phyloP scores from a whole-genome alignment of 306 rosid genomes.

The Begonia loranthoides region DNA sequence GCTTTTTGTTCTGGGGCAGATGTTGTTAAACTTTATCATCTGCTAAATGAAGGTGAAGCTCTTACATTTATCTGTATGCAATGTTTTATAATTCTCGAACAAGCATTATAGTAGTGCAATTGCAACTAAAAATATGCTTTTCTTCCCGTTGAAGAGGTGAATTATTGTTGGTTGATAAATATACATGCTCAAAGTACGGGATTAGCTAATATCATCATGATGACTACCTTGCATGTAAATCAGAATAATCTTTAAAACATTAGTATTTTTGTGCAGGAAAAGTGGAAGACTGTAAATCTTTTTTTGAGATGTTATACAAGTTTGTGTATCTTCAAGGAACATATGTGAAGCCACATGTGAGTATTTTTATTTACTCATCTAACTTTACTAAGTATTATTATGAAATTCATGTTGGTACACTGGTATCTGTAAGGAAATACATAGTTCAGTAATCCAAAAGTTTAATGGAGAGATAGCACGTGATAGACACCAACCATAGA shows the following conservation, averaged over 20 bases:
- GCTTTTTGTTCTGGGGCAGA: slow-evolving; percentile 88
- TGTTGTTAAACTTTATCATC: slow-evolving; percentile 56
- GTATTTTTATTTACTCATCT: slow-evolving; percentile 8
- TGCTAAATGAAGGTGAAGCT: slow-evolving; percentile 50
- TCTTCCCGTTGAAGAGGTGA: no score
- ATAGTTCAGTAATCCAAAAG: no score
- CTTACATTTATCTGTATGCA: not conserved
- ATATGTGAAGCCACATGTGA: slow-evolving; percentile 86
- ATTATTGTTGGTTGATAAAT: no score
- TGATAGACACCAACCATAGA: no score
- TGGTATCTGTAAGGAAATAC: no score
- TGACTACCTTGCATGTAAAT: not conserved
- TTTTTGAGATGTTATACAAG: slow-evolving; percentile 60
- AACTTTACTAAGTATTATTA: no score
- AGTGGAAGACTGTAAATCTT: slow-evolving; percentile 51
- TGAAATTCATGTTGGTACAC: no score
- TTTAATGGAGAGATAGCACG: no score
- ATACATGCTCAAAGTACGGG: no score
- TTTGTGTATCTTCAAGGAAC: slow-evolving; percentile 88
- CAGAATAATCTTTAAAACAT: not conserved
- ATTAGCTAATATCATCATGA: no score
- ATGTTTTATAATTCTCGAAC: not conserved
- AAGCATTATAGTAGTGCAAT: not conserved
- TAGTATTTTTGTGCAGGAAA: slow-evolving; percentile 39
- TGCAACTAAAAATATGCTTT: no score